phyloP scores from a whole-genome alignment of 1,284 basidiomycete species.

The Cryptococcus amylolentus region DNA sequence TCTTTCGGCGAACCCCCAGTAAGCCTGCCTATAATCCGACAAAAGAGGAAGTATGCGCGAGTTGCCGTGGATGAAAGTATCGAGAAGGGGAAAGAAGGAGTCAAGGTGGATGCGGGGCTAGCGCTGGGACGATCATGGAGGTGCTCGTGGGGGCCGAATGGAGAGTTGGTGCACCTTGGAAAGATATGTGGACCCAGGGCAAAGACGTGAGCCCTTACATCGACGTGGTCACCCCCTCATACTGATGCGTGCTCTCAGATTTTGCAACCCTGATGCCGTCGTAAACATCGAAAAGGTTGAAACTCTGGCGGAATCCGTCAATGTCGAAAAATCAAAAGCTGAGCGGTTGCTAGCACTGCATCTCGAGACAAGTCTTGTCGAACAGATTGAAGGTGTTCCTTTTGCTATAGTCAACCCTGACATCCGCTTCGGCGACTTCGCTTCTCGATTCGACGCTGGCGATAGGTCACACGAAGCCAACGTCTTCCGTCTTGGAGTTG shows the following conservation, averaged over 20 bases:
- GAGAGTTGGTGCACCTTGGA: slow-evolving; percentile 71
- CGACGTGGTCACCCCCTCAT: slow-evolving; percentile 15
- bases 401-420: slow-evolving; percentile 57
- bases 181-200: slow-evolving; percentile 59
- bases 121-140: slow-evolving; percentile 84
- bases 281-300: slow-evolving; percentile 31
- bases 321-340: slow-evolving; percentile 54
- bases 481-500: slow-evolving; percentile 82
- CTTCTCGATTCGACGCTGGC: slow-evolving; percentile 65
- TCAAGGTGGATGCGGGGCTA: slow-evolving; percentile 74
- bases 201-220: slow-evolving; percentile 25
- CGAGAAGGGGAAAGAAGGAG: slow-evolving; percentile 59
- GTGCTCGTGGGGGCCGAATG: slow-evolving; percentile 83
- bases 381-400: slow-evolving; percentile 56
- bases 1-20: slow-evolving; percentile 69
- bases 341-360: slow-evolving; percentile 76
- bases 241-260: slow-evolving; percentile 12
- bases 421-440: slow-evolving; percentile 77
- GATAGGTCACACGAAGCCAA: slow-evolving; percentile 73
- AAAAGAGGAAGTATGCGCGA: slow-evolving; percentile 40
- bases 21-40: slow-evolving; percentile 60
- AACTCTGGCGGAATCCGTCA: slow-evolving; percentile 27
- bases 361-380: slow-evolving; percentile 69
- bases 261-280: slow-evolving; percentile 23
- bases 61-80: slow-evolving; percentile 35